phyloP scores from a whole-genome alignment of 768 basidiomycete species.

The Kwoniella sp. region DNA sequence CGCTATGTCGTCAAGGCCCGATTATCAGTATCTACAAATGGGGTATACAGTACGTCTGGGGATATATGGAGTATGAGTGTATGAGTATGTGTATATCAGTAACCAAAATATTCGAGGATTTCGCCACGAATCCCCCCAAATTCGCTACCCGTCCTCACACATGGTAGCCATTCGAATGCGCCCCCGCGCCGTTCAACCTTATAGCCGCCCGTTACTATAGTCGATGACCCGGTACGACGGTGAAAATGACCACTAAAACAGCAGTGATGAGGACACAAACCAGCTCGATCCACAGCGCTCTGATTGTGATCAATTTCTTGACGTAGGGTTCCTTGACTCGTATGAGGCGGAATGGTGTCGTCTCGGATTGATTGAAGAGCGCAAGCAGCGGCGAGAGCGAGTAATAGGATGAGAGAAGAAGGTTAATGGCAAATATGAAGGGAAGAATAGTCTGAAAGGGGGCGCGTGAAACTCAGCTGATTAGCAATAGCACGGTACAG shows the following conservation, averaged over 20 bases:
- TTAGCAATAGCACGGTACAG: too few species aligned
- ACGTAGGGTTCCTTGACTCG: constrained; percentile 92
- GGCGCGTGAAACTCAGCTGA: background rate
- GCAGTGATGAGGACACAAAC: constrained; percentile 67
- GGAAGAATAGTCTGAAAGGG: constrained; percentile 81
- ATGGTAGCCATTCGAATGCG: too few species aligned
- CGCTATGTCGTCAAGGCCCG: too few species aligned
- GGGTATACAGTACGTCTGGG: too few species aligned
- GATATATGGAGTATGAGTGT: too few species aligned
- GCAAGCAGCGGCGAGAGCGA: constrained; percentile 95
- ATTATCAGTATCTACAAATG: too few species aligned
- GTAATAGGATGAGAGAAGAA: constrained; percentile 93
- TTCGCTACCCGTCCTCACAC: too few species aligned
- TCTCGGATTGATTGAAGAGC: constrained; percentile 90
- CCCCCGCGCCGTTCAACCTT: background rate
- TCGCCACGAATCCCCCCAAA: too few species aligned
- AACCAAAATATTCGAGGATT: too few species aligned
- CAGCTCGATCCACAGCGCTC: constrained; percentile 80
- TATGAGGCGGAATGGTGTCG: constrained; percentile 93
- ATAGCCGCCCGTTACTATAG: constrained; percentile 58
- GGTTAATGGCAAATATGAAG: constrained; percentile 82
- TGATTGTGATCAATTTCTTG: constrained; percentile 79
- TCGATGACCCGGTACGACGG: constrained; percentile 91
- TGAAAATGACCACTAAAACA: constrained; percentile 86
- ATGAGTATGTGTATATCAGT: too few species aligned